These are phyloP conservation scores for Venturia effusa DNA, from an alignment of 2,329 filamentous ascomycete genomes.

Conservation along the genomic window DNA sequence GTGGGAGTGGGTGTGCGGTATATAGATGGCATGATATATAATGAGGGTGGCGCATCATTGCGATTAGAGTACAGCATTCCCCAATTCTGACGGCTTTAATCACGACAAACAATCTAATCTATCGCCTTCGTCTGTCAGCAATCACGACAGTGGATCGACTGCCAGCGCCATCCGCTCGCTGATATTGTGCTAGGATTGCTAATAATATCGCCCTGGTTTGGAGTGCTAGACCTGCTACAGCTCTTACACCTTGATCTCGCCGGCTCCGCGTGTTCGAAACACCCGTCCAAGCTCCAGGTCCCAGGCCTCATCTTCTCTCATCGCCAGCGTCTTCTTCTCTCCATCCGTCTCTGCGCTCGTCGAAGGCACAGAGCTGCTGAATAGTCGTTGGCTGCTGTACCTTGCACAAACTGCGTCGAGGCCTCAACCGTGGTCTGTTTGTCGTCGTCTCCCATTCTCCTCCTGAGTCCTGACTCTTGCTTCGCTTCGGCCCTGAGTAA, in stretches of 20 bases:
- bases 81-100: not conserved
- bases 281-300: not conserved
- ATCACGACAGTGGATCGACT: not conserved
- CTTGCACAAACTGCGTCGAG: not conserved
- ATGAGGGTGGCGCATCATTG: not conserved
- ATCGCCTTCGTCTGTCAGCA: not conserved
- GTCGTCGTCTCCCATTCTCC: not conserved
- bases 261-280: not conserved
- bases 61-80: not conserved
- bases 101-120: not conserved
- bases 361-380: not conserved
- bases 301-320: not conserved
- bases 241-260: not conserved
- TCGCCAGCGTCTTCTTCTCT: not conserved
- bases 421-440: not conserved
- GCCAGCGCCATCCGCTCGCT: not conserved
- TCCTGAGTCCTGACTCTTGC: not conserved
- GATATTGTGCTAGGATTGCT: not conserved
- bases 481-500: not conserved
- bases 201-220: not conserved
- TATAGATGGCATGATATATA: not conserved
- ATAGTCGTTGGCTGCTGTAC: not conserved
- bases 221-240: not conserved
- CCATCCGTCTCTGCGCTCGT: not conserved
- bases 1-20: not conserved